Evolutionary conservation across 2,329 filamentous ascomycete species (phyloP), one percentile per base, ranked within the genome.

Genomic region (Trichophaea hybrida): DNA sequence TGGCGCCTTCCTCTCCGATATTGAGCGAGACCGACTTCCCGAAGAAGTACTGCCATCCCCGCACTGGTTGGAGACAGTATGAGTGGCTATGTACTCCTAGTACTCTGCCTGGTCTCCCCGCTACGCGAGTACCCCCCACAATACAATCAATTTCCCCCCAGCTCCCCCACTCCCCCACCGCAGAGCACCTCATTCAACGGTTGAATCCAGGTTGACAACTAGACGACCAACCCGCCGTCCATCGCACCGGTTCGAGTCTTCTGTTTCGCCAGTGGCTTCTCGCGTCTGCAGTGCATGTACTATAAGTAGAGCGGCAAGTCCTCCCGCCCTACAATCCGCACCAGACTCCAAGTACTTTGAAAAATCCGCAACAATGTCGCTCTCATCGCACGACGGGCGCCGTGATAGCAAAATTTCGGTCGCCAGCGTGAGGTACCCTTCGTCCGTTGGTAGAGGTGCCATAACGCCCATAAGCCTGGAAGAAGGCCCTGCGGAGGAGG

Each of bases 321-420:
- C 40, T 7, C 24, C 40, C 24, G 40, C 40, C 40, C 48, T 17
- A 51, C 48, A 24, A 51, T 24, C 15, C 48, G n/a, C 48, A 32
- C 48, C 48, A 13, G n/a, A 51, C 12, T 32, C 15, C 15, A 24
- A 15, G 13, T 15, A 15, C n/a, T 33, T 32, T 33, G 10, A 35
- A 54, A 34, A n/a, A 43, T 12, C 53, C 37, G 13, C 34, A 40
- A 55, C 53, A 34, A 46, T 43, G 53, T 43, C 53, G 53, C 34
- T 31, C 15, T 33, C 31, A 6, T n/a, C 8, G 35, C 53, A 35
- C 53, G 35, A 55, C 34, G 53, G 44, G 55, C 55, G 55, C 40
- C 38, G 55, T 5, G 55, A 57, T 38, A 57, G 55, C 55, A 57
- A 57, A 31, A 57, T 57, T 43, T 57, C 55, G 40, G 33, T 55